Conservation (phyloP, 2,329 filamentous ascomycete genomes). For the Alternaria brassicicola region DNA sequence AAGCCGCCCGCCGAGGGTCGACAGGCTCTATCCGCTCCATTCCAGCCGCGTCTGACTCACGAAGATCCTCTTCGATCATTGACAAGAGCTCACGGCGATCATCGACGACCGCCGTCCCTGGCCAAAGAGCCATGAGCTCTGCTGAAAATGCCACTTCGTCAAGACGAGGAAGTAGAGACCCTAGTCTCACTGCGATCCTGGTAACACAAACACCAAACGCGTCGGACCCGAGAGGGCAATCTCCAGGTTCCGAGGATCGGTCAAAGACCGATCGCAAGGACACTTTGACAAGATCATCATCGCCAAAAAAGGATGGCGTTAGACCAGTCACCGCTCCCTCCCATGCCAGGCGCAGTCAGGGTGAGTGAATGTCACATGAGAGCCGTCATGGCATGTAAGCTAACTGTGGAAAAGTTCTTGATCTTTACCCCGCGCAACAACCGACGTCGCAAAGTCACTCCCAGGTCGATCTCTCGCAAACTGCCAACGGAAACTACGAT, state of each 20-base stretch:
- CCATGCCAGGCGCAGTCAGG: constrained; percentile 40
- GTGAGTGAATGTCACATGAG: constrained; percentile 34
- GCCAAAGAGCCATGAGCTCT: constrained; percentile 25
- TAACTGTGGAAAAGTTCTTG: constrained; percentile 28
- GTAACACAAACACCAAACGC: constrained; percentile 47
- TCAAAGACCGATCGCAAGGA: constrained; percentile 39
- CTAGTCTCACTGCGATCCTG: constrained; percentile 49
- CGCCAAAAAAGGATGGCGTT: constrained; percentile 30
- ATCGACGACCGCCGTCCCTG: constrained; percentile 33
- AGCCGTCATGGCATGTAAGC: constrained; percentile 16
- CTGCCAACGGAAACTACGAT: constrained; percentile 41
- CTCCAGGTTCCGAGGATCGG: constrained; percentile 19
- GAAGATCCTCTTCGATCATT: constrained; percentile 38
- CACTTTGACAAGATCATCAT: constrained; percentile 34
- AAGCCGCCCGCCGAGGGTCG: constrained; percentile 35
- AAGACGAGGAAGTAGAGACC: constrained; percentile 47
- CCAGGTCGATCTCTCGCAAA: constrained; percentile 41
- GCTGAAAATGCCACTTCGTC: constrained; percentile 45
- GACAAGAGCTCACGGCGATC: constrained; percentile 41
- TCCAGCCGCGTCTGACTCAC: constrained; percentile 27
- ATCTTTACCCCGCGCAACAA: constrained; percentile 40
- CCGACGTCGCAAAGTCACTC: constrained; percentile 43
- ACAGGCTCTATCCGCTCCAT: constrained; percentile 31
- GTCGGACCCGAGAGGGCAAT: constrained; percentile 31
- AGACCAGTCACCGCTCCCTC: constrained; percentile 47